Conservation (phyloP, 129 eudicot species). For the Centrapalus pauciflorus region DNA sequence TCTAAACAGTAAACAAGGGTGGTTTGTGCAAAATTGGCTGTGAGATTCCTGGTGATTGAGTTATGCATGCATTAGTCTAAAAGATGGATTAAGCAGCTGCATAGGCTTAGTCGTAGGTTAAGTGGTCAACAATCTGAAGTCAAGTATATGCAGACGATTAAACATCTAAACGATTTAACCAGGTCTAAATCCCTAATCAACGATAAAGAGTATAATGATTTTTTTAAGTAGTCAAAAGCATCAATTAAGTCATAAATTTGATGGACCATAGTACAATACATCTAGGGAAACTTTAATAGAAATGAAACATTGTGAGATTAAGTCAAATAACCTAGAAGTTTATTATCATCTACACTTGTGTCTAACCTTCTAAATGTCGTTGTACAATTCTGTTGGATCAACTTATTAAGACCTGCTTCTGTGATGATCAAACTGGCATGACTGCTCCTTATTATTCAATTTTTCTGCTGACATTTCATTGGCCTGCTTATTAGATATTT, state of each 20-base stretch:
- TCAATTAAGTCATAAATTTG: no score
- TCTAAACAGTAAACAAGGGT: neutral
- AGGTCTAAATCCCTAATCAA: neutral
- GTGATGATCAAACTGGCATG: neutral
- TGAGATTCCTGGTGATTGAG: neutral
- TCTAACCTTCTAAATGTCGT: neutral
- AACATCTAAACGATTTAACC: neutral
- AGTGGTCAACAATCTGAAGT: neutral
- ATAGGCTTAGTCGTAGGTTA: neutral
- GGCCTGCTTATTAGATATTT: no score
- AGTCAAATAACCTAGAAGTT: neutral
- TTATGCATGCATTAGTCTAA: no score
- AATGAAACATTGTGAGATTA: neutral
- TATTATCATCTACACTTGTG: neutral
- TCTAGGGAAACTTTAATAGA: no score
- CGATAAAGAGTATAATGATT: neutral
- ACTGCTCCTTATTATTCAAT: no score
- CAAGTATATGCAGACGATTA: neutral
- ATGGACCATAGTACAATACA: no score
- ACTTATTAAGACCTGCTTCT: neutral
- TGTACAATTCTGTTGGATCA: neutral
- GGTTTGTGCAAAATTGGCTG: neutral
- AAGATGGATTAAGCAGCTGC: neutral
- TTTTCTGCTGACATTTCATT: neutral
- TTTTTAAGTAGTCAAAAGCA: neutral